Conservation (phyloP, 2,329 filamentous ascomycete species). For the Cytospora leucostoma region DNA sequence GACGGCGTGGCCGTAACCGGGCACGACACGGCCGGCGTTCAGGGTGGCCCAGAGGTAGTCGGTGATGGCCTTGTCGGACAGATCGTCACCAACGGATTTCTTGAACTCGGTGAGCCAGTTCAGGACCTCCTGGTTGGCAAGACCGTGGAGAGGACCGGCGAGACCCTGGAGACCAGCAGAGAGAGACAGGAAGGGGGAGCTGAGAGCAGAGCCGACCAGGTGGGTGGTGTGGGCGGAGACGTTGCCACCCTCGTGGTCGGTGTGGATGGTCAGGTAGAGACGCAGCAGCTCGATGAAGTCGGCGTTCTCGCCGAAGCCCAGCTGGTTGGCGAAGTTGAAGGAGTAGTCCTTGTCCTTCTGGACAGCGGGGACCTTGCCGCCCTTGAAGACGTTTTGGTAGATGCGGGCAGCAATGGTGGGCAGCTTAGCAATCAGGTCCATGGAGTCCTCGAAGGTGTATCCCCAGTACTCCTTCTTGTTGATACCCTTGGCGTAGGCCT, state of each 20-base stretch:
- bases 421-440: slow-evolving; percentile 99
- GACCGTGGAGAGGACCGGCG: slow-evolving; percentile 95
- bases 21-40: slow-evolving; percentile 92
- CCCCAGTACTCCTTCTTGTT: slow-evolving; percentile 99
- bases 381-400: slow-evolving; percentile 99
- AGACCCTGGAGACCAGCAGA: slow-evolving; percentile 97
- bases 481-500: slow-evolving; percentile 98
- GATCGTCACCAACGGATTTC: slow-evolving; percentile 87
- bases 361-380: slow-evolving; percentile 92
- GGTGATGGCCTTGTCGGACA: slow-evolving; percentile 94
- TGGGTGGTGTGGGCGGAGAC: slow-evolving; percentile 98
- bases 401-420: slow-evolving; percentile 97
- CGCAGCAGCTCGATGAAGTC: slow-evolving; percentile 99
- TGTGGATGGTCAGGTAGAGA: slow-evolving; percentile 99
- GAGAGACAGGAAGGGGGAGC: slow-evolving; percentile 95
- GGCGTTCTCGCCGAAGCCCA: slow-evolving; percentile 90
- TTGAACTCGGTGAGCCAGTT: slow-evolving; percentile 99
- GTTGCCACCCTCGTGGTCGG: slow-evolving; percentile 99
- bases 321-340: slow-evolving; percentile 99
- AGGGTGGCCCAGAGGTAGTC: slow-evolving; percentile 99
- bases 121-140: slow-evolving; percentile 99
- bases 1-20: slow-evolving; percentile 97
- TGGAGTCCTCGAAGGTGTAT: slow-evolving; percentile 99
- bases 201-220: slow-evolving; percentile 93
- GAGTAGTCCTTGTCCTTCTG: slow-evolving; percentile 99